Evolutionary conservation across 2,329 filamentous ascomycete genomes (phyloP), one percentile per base, ranked within the genome.

Genomic region (Penicillium sp.): DNA sequence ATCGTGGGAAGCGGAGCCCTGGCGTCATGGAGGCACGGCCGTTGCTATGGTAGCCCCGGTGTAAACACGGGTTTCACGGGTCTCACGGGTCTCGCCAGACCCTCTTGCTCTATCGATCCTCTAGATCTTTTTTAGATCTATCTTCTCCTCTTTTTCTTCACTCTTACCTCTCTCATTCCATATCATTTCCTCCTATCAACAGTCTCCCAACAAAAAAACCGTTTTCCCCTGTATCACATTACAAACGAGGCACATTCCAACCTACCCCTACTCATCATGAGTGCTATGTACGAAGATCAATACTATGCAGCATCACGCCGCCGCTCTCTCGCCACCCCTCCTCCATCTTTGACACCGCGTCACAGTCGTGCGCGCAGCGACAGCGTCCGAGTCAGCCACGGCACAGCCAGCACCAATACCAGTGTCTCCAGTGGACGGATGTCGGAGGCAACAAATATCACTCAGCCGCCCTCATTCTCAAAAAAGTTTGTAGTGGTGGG

Each of bases 401-500:
- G 91, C 72, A 96, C 91, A 62, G 88, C 92, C 75, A 93, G 89
- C 82, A 96, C 91, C 64, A 87, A 87, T 74, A 87, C 87, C 78
- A 93, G 89, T 77, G 82, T 84, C 61, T 88, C 87, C 59, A 81
- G 79, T 51, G 88, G 88, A 68, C 83, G 87, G 70, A 87, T 92
- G 75, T 92, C 90, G 47, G 85, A 89, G 58, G 87, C 84, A 60
- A 97, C 93, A 52, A 87, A 91, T 75, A 85, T 93, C 76, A 97
- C 93, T 49, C 91, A 96, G 72, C 91, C 90, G 25, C 92, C 93
- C 4, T 85, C 91, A 56, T 97, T 94, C 79, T 97, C 93, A 66
- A 99, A 99, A 83, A 99, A 99, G 84, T 94, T 99, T 73, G 94
- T 99, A 44, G 94, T 99, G 50, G 94, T 99, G 45, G 94, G 94